phyloP scores from a whole-genome alignment of 352 stramenopile species.

The Hyaloperonospora arabidopsidis region DNA sequence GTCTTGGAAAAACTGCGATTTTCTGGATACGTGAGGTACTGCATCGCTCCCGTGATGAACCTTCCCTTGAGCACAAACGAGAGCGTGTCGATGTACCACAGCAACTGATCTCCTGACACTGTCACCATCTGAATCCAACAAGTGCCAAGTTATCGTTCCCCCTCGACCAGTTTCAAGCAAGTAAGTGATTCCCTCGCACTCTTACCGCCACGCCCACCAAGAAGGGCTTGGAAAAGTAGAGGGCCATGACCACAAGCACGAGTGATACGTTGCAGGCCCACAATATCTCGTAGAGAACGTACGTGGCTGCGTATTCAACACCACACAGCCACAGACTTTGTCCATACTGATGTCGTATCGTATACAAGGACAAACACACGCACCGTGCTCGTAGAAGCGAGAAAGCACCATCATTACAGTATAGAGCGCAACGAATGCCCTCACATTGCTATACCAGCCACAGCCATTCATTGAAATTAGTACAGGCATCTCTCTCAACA shows the following conservation, averaged over 20 bases:
- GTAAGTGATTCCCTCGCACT: not conserved
- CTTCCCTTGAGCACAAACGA: conserved; percentile 68
- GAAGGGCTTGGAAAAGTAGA: conserved; percentile 73
- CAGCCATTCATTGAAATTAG: not conserved
- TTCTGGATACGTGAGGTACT: conserved; percentile 84
- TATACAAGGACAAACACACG: not conserved
- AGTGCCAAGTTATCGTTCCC: not conserved
- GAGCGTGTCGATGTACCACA: conserved; percentile 87
- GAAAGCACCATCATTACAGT: conserved; percentile 40
- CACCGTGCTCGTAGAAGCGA: conserved; percentile 59
- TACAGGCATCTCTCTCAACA: not conserved
- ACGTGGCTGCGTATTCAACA: conserved; percentile 33
- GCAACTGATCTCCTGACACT: conserved; percentile 88
- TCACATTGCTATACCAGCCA: conserved; percentile 31
- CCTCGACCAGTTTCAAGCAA: not conserved
- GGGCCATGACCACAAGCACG: conserved; percentile 50
- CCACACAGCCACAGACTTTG: not conserved
- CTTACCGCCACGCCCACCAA: conserved; percentile 65
- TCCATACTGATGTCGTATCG: not conserved
- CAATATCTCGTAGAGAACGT: conserved; percentile 69
- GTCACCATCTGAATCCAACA: conserved; percentile 60
- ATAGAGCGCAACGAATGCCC: conserved; percentile 47
- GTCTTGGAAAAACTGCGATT: conserved; percentile 75
- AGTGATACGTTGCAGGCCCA: conserved; percentile 81
- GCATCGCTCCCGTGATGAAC: conserved; percentile 85